These are phyloP conservation scores for Dictyostelium firmibasis DNA, from an alignment of 78 protist species.

Conservation along the genomic window DNA sequence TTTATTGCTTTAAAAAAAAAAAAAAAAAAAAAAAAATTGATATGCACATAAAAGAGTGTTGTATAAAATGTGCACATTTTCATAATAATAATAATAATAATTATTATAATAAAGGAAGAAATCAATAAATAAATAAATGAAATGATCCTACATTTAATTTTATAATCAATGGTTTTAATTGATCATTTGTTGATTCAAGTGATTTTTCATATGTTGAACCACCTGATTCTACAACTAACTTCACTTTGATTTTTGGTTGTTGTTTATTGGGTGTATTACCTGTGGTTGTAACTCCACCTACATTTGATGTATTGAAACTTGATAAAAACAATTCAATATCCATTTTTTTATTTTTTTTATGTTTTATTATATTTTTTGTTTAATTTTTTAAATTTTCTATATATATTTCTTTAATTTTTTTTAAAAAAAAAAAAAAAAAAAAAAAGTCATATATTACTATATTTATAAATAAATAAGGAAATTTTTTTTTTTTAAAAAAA, in stretches of 20 bases:
- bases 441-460: too few species aligned
- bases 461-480: too few species aligned
- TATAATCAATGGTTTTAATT: conserved; percentile 17
- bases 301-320: neutral
- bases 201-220: conserved; percentile 34
- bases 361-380: neutral
- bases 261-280: neutral
- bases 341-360: neutral
- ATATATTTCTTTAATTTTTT: neutral
- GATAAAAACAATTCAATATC: conserved; percentile 26
- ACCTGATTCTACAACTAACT: conserved; percentile 10
- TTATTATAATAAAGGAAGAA: too few species aligned
- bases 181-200: conserved; percentile 22
- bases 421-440: too few species aligned
- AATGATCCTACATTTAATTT: conserved; percentile 46
- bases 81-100: too few species aligned
- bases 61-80: too few species aligned
- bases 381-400: neutral
- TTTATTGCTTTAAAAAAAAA: too few species aligned
- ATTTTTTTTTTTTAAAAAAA: too few species aligned
- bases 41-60: too few species aligned
- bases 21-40: too few species aligned
- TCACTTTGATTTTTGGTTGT: conserved; percentile 16
- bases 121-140: neutral
- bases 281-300: too few species aligned